Percentiles rank a stretch among this genome's conserved stretches.
These are phyloP conservation scores for Liriodendron chinense DNA, from an alignment of 164 flowering plant genomes.

Conservation along the genomic window DNA sequence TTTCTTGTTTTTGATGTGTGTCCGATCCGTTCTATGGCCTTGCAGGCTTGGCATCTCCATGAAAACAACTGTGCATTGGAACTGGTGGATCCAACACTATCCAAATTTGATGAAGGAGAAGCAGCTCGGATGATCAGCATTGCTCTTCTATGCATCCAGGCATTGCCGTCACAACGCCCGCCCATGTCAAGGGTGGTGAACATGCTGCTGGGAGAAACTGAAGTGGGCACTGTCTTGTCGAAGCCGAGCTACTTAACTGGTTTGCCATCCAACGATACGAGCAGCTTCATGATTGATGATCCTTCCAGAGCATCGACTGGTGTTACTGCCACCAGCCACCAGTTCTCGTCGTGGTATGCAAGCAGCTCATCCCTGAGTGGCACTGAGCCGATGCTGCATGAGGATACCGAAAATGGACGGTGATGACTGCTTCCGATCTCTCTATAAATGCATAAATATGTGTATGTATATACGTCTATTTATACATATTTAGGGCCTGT, in stretches of 20 bases:
- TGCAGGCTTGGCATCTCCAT: constrained; percentile 54
- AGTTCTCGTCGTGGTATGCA: constrained; percentile 12
- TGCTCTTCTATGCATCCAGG: constrained; percentile 60
- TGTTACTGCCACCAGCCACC: constrained; percentile 2
- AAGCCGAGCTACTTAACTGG: constrained; percentile 27
- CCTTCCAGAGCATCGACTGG: neutral
- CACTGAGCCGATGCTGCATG: constrained; percentile 15
- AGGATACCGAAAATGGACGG: constrained; percentile 16
- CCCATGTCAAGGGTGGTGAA: constrained; percentile 61
- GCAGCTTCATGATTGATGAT: constrained; percentile 15
- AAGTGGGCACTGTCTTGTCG: constrained; percentile 39
- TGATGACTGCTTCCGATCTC: constrained; percentile 1
- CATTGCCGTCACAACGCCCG: constrained; percentile 54
- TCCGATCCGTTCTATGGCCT: neutral
- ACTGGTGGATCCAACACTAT: constrained; percentile 40
- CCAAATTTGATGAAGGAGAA: constrained; percentile 37
- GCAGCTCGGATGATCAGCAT: constrained; percentile 41
- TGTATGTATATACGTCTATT: neutral
- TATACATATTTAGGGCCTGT: too few relatives aligned
- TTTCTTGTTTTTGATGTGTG: too few relatives aligned
- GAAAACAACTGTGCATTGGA: constrained; percentile 35
- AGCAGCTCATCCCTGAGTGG: constrained; percentile 7
- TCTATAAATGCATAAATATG: neutral
- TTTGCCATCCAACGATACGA: constrained; percentile 13
- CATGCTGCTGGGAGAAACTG: constrained; percentile 61